These are phyloP conservation scores for Lepiota venenata DNA, from an alignment of 768 basidiomycete species.

Conservation along the genomic window DNA sequence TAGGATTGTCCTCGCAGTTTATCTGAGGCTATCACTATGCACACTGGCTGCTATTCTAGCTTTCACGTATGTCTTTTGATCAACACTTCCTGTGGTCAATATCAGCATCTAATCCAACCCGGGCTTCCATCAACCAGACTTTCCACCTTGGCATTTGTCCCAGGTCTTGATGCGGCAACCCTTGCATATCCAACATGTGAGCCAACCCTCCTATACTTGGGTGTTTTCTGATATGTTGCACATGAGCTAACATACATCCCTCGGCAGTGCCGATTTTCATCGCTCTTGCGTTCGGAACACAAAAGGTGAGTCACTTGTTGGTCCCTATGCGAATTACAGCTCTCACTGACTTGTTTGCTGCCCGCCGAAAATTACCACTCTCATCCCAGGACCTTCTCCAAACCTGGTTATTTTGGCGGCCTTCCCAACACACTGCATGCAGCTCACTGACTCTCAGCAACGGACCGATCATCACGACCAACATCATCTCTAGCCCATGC, in stretches of 20 bases:
- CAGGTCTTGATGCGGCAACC: background rate
- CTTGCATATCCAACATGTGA: slow-evolving; percentile 4
- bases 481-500: background rate
- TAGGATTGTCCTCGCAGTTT: slow-evolving; percentile 1
- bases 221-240: background rate
- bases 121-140: background rate
- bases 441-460: background rate
- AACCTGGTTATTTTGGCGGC: slow-evolving; percentile 8
- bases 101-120: too few relatives aligned
- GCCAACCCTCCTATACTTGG: background rate
- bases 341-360: too few relatives aligned
- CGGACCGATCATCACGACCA: background rate
- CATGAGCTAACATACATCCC: background rate
- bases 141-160: background rate
- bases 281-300: slow-evolving; percentile 9
- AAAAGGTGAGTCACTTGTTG: slow-evolving; percentile 2
- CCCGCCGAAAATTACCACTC: background rate
- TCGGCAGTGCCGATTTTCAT: slow-evolving; percentile 9
- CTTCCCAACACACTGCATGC: background rate
- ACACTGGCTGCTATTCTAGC: slow-evolving; percentile 5
- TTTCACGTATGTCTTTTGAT: background rate
- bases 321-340: too few relatives aligned
- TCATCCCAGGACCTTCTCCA: background rate
- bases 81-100: background rate
- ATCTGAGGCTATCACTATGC: background rate